Evolutionary conservation across 306 rosid genomes (phyloP).

Genomic region (Trifolium pratense): DNA sequence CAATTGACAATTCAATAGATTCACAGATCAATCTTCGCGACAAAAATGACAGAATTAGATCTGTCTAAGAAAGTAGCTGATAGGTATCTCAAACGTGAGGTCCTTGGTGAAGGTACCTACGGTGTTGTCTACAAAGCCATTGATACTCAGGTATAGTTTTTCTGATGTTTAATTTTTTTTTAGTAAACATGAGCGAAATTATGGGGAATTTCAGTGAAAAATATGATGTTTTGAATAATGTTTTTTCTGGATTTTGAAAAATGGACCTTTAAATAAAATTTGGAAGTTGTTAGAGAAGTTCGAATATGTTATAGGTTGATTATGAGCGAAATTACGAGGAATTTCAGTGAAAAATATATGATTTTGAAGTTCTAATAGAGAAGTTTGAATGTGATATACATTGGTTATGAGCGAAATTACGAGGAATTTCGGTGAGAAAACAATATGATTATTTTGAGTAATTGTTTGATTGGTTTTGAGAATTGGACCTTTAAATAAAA

Average conservation of each 20-base stretch:
- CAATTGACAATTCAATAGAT: neutral
- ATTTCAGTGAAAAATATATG: neutral
- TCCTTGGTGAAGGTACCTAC: slow-evolving; percentile 97
- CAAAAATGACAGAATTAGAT: slow-evolving; percentile 65
- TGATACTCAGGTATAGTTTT: slow-evolving; percentile 74
- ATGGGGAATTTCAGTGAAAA: slow-evolving; percentile 3
- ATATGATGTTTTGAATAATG: neutral
- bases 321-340: neutral
- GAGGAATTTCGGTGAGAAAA: slow-evolving; percentile 14
- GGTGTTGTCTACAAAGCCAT: slow-evolving; percentile 98
- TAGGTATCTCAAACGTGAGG: slow-evolving; percentile 92
- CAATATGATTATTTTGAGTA: neutral
- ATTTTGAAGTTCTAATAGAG: slow-evolving; percentile 24
- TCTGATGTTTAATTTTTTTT: neutral
- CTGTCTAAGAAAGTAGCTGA: slow-evolving; percentile 87
- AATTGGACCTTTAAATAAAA: slow-evolving; percentile 8
- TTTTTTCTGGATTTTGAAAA: neutral
- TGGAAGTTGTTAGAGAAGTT: slow-evolving; percentile 31
- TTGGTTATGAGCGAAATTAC: neutral
- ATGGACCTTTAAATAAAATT: slow-evolving; percentile 10
- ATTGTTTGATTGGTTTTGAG: neutral
- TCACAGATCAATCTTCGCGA: neutral
- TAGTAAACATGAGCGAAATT: neutral
- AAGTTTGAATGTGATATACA: slow-evolving; percentile 14
- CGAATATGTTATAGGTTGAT: neutral